Conservation (phyloP, 2,329 filamentous ascomycete genomes). For the Penicillium carneum region DNA sequence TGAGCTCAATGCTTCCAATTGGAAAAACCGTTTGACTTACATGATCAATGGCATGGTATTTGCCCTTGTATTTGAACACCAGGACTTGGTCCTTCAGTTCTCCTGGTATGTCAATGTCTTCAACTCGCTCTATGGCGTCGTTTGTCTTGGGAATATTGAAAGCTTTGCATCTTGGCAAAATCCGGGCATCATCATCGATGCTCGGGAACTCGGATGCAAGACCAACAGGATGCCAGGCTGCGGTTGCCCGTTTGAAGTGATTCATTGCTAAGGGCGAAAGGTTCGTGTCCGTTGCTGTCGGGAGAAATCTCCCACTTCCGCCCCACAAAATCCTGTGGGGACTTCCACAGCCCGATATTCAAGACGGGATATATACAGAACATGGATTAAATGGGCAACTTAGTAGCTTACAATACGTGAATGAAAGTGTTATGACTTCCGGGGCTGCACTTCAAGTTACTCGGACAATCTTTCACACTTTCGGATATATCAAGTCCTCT, state of each 20-base stretch:
- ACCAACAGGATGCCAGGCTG: conserved; percentile 62
- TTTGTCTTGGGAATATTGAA: conserved; percentile 57
- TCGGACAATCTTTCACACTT: background rate
- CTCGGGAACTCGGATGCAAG: conserved; percentile 63
- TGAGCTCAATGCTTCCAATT: conserved; percentile 7
- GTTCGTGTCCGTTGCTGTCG: background rate
- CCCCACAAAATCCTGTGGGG: conserved; percentile 13
- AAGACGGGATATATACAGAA: background rate
- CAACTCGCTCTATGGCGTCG: conserved; percentile 36
- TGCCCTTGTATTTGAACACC: conserved; percentile 68
- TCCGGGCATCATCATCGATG: conserved; percentile 50
- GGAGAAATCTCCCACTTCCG: conserved; percentile 10
- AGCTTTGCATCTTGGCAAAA: conserved; percentile 64
- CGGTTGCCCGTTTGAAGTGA: conserved; percentile 31
- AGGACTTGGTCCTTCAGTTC: conserved; percentile 67
- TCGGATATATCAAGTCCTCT: background rate
- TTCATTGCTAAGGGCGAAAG: conserved; percentile 25
- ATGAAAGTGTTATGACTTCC: background rate
- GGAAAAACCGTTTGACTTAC: conserved; percentile 49
- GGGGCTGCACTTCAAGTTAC: background rate
- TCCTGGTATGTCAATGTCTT: conserved; percentile 45
- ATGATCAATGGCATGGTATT: conserved; percentile 73
- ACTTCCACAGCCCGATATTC: background rate
- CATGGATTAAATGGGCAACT: background rate
- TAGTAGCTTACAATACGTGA: background rate